phyloP scores from a whole-genome alignment of 2,329 filamentous ascomycete species.

The Trichophaea hybrida region DNA sequence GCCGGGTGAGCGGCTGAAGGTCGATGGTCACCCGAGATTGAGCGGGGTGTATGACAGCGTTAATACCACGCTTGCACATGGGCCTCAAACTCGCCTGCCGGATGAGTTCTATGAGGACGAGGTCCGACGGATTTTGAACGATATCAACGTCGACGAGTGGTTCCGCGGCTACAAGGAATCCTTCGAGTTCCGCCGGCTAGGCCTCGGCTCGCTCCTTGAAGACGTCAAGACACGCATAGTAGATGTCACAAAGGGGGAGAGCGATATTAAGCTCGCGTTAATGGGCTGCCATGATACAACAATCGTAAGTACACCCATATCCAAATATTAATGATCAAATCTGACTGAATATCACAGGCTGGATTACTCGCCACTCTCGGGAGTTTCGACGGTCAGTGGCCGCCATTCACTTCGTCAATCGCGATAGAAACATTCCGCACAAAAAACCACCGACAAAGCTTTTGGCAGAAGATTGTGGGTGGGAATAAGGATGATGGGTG shows the following conservation, averaged over 20 bases:
- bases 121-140: constrained; percentile 52
- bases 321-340: too few species aligned
- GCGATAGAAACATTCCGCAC: constrained; percentile 75
- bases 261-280: constrained; percentile 28
- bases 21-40: constrained; percentile 70
- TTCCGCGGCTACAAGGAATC: constrained; percentile 74
- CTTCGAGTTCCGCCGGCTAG: constrained; percentile 72
- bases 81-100: constrained; percentile 62
- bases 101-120: constrained; percentile 73
- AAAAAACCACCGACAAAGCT: constrained; percentile 18
- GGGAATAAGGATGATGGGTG: constrained; percentile 46
- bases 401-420: constrained; percentile 82
- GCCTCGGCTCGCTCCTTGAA: constrained; percentile 71
- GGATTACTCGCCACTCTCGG: constrained; percentile 64
- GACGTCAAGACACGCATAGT: constrained; percentile 70
- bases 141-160: constrained; percentile 80
- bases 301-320: too few species aligned
- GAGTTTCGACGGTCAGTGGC: constrained; percentile 67
- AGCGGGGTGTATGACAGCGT: constrained; percentile 90
- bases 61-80: constrained; percentile 77
- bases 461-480: constrained; percentile 7
- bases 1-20: constrained; percentile 51
- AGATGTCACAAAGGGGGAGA: constrained; percentile 45
- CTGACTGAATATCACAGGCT: constrained; percentile 40
- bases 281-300: constrained; percentile 50